A percentile compares a stretch with the other conserved stretches of the same genome.
These are phyloP conservation scores for Colletotrichum higginsianum DNA, from an alignment of 2,329 filamentous ascomycete species.

Conservation along the genomic window DNA sequence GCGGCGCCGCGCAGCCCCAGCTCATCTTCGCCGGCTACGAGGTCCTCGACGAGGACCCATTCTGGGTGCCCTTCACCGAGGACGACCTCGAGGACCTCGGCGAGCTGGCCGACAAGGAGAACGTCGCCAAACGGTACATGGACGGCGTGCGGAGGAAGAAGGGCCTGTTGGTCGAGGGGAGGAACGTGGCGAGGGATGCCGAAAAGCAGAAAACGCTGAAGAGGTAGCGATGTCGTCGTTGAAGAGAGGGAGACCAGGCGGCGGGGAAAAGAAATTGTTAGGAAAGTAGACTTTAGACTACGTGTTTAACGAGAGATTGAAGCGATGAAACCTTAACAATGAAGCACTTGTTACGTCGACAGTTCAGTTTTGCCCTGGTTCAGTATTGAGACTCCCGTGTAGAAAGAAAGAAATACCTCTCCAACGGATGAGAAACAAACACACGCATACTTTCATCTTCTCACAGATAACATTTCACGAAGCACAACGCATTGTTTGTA, in stretches of 20 bases:
- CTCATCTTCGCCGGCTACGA: slow-evolving; percentile 95
- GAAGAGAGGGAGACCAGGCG: background rate
- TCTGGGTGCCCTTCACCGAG: slow-evolving; percentile 97
- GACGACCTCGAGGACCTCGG: slow-evolving; percentile 97
- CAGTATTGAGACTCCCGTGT: no score
- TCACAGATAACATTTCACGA: background rate
- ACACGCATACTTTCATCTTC: background rate
- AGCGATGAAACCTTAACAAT: no score
- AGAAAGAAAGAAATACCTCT: background rate
- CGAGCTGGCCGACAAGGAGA: slow-evolving; percentile 93
- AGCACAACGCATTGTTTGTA: background rate
- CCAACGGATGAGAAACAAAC: background rate
- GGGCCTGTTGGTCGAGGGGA: slow-evolving; percentile 86
- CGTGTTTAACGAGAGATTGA: background rate
- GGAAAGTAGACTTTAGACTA: background rate
- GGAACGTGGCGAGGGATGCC: slow-evolving; percentile 84
- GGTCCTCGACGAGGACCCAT: slow-evolving; percentile 93
- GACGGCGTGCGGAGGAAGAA: slow-evolving; percentile 89
- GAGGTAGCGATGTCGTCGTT: slow-evolving; percentile 56
- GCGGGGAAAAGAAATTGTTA: no score
- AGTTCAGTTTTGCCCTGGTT: no score
- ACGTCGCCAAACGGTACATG: slow-evolving; percentile 96
- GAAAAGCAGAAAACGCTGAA: slow-evolving; percentile 89
- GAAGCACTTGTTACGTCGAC: no score
- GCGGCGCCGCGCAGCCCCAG: slow-evolving; percentile 91